phyloP scores from a whole-genome alignment of 225 moss, liverwort and hornwort species.

The Takakia lepidozioides region DNA sequence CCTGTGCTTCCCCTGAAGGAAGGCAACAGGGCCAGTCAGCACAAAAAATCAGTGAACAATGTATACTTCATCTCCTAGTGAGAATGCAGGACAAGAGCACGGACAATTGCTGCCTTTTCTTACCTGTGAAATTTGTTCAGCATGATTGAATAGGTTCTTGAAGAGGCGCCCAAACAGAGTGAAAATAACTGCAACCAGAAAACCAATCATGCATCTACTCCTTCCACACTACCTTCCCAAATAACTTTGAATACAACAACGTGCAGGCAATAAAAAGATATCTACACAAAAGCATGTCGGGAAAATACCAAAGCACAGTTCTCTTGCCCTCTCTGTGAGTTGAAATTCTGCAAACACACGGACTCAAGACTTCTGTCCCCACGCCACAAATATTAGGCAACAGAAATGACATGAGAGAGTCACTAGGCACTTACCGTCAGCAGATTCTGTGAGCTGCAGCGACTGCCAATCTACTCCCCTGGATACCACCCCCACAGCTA shows the following conservation, averaged over 20 bases:
- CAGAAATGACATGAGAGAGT: no score
- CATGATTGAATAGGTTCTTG: constrained; percentile 73
- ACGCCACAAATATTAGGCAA: background rate
- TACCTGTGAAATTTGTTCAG: constrained; percentile 96
- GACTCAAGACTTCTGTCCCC: no score
- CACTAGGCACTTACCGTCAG: constrained; percentile 85
- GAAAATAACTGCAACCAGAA: constrained; percentile 50
- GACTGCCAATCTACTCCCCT: constrained; percentile 70
- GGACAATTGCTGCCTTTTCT: background rate
- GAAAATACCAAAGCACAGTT: no score
- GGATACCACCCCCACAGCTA: constrained; percentile 88
- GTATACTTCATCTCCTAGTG: no score
- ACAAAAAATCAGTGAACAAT: background rate
- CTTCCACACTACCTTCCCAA: background rate
- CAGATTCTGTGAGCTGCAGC: constrained; percentile 54
- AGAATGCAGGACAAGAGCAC: background rate
- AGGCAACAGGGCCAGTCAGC: no score
- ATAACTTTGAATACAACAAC: no score
- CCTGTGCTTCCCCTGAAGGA: no score
- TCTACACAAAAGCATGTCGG: no score
- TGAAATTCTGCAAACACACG: no score
- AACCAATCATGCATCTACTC: no score
- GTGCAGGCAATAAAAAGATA: no score
- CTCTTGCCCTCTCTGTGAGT: no score
- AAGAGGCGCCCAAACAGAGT: constrained; percentile 72